A percentile compares a stretch with the other conserved stretches of the same genome.
Evolutionary conservation across 2,329 filamentous ascomycete genomes (phyloP).

Genomic region (Sarocladium kiliense): DNA sequence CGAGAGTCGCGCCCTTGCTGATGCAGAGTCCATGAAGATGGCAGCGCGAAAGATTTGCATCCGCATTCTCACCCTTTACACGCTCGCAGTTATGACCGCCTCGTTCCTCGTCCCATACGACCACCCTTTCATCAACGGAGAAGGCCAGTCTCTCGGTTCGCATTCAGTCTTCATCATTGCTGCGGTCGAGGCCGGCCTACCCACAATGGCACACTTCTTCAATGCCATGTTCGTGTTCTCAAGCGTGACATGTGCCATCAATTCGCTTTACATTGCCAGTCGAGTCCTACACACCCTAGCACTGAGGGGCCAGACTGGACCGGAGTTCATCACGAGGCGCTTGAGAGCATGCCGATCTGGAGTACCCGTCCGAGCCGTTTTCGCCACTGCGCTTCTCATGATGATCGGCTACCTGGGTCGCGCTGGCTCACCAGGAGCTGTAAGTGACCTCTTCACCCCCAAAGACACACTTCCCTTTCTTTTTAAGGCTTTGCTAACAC

Average conservation of each 20-base stretch:
- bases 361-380: constrained; percentile 31
- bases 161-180: constrained; percentile 31
- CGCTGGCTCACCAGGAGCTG: constrained; percentile 28
- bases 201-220: constrained; percentile 29
- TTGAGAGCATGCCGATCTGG: constrained; percentile 29
- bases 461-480: too few species aligned
- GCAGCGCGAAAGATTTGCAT: constrained; percentile 32
- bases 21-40: constrained; percentile 35
- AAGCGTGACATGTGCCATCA: constrained; percentile 31
- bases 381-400: constrained; percentile 33
- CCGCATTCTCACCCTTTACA: constrained; percentile 25
- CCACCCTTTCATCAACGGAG: constrained; percentile 34
- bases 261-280: constrained; percentile 31
- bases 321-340: constrained; percentile 33
- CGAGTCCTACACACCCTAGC: constrained; percentile 31
- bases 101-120: constrained; percentile 30
- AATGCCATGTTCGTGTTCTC: constrained; percentile 33
- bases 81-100: constrained; percentile 20
- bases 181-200: constrained; percentile 30
- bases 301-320: constrained; percentile 30
- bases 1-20: constrained; percentile 26
- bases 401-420: constrained; percentile 33
- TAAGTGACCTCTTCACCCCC: constrained; percentile 16
- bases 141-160: constrained; percentile 26
- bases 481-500: constrained; percentile 13